A percentile compares a stretch with the other conserved stretches of the same genome.
These are phyloP conservation scores for Aspergillus taichungensis DNA, from an alignment of 495 filamentous ascomycete genomes.

Conservation along the genomic window DNA sequence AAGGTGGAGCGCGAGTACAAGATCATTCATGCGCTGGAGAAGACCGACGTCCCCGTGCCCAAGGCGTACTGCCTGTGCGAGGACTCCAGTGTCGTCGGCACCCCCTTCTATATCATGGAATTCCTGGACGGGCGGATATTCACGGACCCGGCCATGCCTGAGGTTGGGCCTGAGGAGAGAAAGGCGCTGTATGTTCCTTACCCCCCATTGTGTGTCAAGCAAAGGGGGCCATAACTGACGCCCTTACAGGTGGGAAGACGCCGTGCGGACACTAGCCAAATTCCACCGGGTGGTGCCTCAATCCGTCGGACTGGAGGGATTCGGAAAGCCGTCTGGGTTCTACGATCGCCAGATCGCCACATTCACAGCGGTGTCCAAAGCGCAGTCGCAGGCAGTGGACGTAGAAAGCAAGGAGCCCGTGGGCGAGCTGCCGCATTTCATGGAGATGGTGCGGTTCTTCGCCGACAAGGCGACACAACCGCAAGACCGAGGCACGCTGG, in stretches of 20 bases:
- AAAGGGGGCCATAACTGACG: conserved; percentile 4
- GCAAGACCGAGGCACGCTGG: conserved; percentile 63
- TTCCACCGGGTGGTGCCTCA: conserved; percentile 68
- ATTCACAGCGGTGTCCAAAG: conserved; percentile 63
- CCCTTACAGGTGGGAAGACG: conserved; percentile 63
- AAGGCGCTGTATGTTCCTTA: conserved; percentile 48
- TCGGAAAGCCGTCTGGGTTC: conserved; percentile 69
- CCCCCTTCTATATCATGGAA: conserved; percentile 93
- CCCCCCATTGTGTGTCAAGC: background rate
- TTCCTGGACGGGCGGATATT: conserved; percentile 89
- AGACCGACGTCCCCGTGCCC: conserved; percentile 79
- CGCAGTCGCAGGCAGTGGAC: conserved; percentile 68
- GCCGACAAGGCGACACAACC: conserved; percentile 55
- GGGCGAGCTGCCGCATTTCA: conserved; percentile 73
- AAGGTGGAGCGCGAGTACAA: conserved; percentile 92
- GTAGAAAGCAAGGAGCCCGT: conserved; percentile 67
- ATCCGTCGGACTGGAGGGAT: conserved; percentile 55
- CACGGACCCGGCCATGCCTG: conserved; percentile 76
- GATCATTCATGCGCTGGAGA: conserved; percentile 72
- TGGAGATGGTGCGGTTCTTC: conserved; percentile 76
- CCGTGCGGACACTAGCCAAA: conserved; percentile 72
- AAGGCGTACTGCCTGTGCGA: conserved; percentile 79
- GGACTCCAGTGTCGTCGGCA: conserved; percentile 70
- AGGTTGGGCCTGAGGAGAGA: conserved; percentile 58
- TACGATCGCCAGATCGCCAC: conserved; percentile 83